Conservation (phyloP, 2,329 filamentous ascomycete species). For the Bipolaris sorokiniana region DNA sequence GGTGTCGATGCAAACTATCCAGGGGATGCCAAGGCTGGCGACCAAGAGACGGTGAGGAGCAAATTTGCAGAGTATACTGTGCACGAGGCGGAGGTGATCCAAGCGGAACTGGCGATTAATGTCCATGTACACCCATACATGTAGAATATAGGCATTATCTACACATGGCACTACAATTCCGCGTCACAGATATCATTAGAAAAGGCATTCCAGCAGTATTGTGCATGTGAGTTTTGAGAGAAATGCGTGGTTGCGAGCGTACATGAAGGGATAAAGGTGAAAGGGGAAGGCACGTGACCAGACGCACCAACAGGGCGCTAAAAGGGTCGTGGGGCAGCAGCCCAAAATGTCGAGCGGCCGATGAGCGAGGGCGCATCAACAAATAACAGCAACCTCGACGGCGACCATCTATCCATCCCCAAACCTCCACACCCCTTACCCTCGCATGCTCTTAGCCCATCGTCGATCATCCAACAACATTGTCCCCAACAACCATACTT, state of each 20-base stretch:
- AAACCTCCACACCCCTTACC: slow-evolving; percentile 10
- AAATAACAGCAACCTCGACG: slow-evolving; percentile 30
- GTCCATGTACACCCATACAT: background rate
- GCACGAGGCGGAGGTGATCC: background rate
- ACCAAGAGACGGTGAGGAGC: slow-evolving; percentile 4
- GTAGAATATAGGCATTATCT: background rate
- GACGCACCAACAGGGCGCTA: slow-evolving; percentile 16
- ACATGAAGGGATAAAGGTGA: background rate
- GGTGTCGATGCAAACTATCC: slow-evolving; percentile 51
- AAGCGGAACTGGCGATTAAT: background rate
- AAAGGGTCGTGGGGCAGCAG: slow-evolving; percentile 24
- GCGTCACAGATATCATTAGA: background rate
- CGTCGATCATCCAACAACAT: slow-evolving; percentile 8
- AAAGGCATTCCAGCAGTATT: background rate
- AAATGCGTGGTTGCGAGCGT: background rate
- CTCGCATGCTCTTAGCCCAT: slow-evolving; percentile 13
- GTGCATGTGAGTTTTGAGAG: background rate
- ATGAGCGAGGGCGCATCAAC: slow-evolving; percentile 29
- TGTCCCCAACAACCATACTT: slow-evolving; percentile 6
- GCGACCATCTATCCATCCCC: slow-evolving; percentile 14
- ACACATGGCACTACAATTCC: background rate
- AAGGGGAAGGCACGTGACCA: slow-evolving; percentile 10
- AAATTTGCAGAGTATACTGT: slow-evolving; percentile 1
- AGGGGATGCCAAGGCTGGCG: slow-evolving; percentile 43
- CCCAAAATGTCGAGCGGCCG: slow-evolving; percentile 27